A percentile compares a stretch with the other conserved stretches of the same genome.
phyloP scores from a whole-genome alignment of 2,329 filamentous ascomycete genomes.

The Huntiella moniliformis region DNA sequence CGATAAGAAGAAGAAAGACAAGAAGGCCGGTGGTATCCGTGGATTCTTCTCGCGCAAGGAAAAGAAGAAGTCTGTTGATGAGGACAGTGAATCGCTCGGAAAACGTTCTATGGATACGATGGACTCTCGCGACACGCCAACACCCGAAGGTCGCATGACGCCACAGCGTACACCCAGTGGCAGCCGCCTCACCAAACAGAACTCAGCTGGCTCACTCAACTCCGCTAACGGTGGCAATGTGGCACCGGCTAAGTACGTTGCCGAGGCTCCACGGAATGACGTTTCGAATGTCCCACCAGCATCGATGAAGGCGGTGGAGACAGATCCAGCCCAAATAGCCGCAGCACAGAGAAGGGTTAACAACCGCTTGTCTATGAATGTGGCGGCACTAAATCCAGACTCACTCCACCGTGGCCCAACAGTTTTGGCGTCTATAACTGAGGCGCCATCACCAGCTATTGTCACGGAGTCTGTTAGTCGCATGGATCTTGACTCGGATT shows the following conservation, averaged over 20 bases:
- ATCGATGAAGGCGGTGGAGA: conserved; percentile 40
- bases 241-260: conserved; percentile 9
- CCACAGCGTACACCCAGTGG: conserved; percentile 31
- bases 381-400: not conserved
- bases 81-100: conserved; percentile 37
- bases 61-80: conserved; percentile 36
- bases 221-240: not conserved
- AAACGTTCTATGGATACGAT: conserved; percentile 13
- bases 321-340: conserved; percentile 23
- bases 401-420: not conserved
- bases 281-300: conserved; percentile 37
- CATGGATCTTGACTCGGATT: conserved; percentile 51
- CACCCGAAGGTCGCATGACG: conserved; percentile 21
- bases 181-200: conserved; percentile 54
- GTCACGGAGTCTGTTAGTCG: conserved; percentile 32
- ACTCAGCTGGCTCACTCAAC: conserved; percentile 30
- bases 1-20: conserved; percentile 56
- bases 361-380: conserved; percentile 7
- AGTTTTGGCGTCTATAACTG: conserved; percentile 5
- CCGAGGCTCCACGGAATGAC: conserved; percentile 28
- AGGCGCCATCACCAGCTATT: conserved; percentile 22
- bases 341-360: conserved; percentile 3
- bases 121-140: conserved; percentile 12
- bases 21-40: conserved; percentile 37
- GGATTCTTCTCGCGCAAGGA: conserved; percentile 45